Evolutionary conservation across 2,329 filamentous ascomycete species (phyloP), one percentile per base, ranked within the genome.

Genomic region (Neofusicoccum kwambonambiense): DNA sequence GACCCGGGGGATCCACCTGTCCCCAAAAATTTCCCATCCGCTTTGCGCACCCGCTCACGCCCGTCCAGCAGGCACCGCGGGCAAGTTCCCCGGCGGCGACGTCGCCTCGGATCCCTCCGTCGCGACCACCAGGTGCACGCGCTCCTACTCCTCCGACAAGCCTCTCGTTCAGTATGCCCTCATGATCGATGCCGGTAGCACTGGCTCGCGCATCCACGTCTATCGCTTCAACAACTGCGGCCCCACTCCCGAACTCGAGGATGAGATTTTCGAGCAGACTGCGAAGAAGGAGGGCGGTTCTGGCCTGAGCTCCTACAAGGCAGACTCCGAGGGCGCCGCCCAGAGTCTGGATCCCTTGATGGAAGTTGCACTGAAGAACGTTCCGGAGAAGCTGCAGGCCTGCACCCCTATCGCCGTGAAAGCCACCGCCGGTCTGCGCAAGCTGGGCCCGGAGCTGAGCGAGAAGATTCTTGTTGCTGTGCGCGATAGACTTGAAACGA

Each of bases 211-310:
- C 72, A 97, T 99, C 76, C 96, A 99, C 82, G 93, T 98, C 66
- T 99, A 97, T 85, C 91, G 93, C 76, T 99, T 98, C 87, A 98
- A 98, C 84, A 98, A 98, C 82, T 99, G 94, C 81, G 95, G 93
- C 12, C 81, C 92, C 7, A 93, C 93, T n/a, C 95, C 95, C 31
- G 93, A 97, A 80, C 86, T 99, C 58, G 95, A 99, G 80, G 83
- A 88, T 74, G 95, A 99, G 76, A 86, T 91, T 65, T 99, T 99
- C 80, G 89, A 94, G 82, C 93, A 93, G 90, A 98, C 93, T 11
- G 88, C 91, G 76, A 94, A 92, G 85, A 88, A 86, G 70, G 86
- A 91, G 62, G 92, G 93, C 67, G 82, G 95, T 81, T 87, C 86
- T 22, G 89, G 89, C 22, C 82, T 99, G 71, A 97, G 93, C 76